Conservation (phyloP, 306 rosid species). For the Vigna trinervia region DNA sequence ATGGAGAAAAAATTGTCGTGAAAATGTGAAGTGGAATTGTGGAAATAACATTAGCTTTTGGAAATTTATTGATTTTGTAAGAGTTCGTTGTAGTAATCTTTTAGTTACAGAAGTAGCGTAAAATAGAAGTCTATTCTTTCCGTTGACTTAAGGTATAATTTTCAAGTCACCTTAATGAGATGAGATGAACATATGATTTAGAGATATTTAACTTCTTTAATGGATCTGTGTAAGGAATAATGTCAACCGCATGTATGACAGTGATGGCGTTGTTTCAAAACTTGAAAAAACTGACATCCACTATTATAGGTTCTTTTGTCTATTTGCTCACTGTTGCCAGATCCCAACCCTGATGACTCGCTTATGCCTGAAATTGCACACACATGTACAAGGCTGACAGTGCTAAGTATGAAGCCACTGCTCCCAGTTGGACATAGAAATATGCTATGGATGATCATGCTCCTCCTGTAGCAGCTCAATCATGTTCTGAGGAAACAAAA, state of each 20-base stretch:
- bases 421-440: constrained; percentile 95
- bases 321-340: constrained; percentile 64
- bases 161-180: constrained; percentile 6
- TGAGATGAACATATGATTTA: not conserved
- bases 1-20: not conserved
- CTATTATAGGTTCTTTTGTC: constrained; percentile 58
- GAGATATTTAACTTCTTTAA: not conserved
- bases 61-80: not conserved
- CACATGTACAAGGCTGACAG: constrained; percentile 85
- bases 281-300: constrained; percentile 33
- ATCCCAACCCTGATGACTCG: too few relatives aligned
- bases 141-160: not conserved
- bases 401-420: constrained; percentile 86
- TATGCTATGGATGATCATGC: constrained; percentile 77
- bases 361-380: constrained; percentile 86
- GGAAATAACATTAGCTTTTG: not conserved
- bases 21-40: not conserved
- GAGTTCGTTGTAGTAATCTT: not conserved
- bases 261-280: constrained; percentile 4
- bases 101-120: constrained; percentile 3
- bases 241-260: not conserved
- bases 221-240: constrained; percentile 23
- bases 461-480: constrained; percentile 19
- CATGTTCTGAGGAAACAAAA: constrained; percentile 48
- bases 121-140: constrained; percentile 6